phyloP scores from a whole-genome alignment of 2,329 filamentous ascomycete species.

The Parastagonospora nodorum region DNA sequence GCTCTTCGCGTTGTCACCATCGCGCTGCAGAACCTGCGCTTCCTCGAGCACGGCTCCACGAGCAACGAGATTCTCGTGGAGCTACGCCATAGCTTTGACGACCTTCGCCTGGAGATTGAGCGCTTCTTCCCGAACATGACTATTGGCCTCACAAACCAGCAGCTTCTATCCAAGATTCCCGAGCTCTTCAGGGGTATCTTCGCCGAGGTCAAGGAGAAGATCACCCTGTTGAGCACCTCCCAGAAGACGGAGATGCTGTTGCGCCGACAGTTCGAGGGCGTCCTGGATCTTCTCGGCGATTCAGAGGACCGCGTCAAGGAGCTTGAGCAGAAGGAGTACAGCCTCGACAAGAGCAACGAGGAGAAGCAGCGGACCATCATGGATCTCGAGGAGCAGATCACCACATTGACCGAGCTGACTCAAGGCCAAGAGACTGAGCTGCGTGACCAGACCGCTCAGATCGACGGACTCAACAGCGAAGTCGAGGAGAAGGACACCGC shows the following conservation, averaged over 20 bases:
- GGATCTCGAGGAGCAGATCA: constrained; percentile 43
- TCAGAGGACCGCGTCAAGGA: constrained; percentile 42
- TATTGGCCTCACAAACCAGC: constrained; percentile 44
- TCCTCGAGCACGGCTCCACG: constrained; percentile 41
- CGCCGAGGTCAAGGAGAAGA: constrained; percentile 39
- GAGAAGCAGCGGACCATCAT: constrained; percentile 44
- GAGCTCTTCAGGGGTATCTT: constrained; percentile 47
- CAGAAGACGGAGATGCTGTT: constrained; percentile 46
- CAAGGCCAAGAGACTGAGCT: constrained; percentile 44
- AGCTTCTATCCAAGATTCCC: constrained; percentile 46
- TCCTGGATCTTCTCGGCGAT: constrained; percentile 35
- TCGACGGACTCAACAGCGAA: constrained; percentile 35
- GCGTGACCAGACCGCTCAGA: constrained; percentile 31
- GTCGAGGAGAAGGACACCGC: constrained; percentile 41
- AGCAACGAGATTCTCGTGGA: constrained; percentile 44
- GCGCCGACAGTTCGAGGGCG: constrained; percentile 37
- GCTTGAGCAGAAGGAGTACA: constrained; percentile 44
- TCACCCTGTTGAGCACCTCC: constrained; percentile 31
- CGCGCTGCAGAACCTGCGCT: constrained; percentile 51
- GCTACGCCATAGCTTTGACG: constrained; percentile 50
- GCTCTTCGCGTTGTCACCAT: constrained; percentile 50
- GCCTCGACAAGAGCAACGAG: constrained; percentile 46
- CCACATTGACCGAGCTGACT: constrained; percentile 30
- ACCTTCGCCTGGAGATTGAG: constrained; percentile 48
- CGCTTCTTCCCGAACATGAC: constrained; percentile 48